A percentile compares a stretch with the other conserved stretches of the same genome.
phyloP scores from a whole-genome alignment of 202 grass and related monocot genomes.

The Digitaria exilis region DNA sequence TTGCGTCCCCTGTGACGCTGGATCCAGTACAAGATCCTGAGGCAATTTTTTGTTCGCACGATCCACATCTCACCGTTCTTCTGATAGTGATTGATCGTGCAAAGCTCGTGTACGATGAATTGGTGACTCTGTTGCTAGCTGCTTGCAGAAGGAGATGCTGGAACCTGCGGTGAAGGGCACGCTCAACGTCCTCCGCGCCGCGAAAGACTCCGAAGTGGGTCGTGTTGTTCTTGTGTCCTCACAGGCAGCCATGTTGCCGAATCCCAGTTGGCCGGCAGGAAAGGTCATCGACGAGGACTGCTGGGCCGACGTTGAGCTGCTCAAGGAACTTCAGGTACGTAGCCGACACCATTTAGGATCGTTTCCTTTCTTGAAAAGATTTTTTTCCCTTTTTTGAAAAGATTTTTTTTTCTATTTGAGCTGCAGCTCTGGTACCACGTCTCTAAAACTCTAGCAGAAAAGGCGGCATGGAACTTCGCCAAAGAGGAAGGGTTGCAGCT shows the following conservation, averaged over 20 bases:
- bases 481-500: conserved; percentile 39
- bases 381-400: neutral
- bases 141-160: conserved; percentile 57
- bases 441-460: conserved; percentile 63
- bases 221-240: conserved; percentile 62
- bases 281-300: conserved; percentile 43
- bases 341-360: neutral
- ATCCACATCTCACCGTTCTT: neutral
- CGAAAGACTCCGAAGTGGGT: conserved; percentile 41
- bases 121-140: neutral
- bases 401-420: neutral
- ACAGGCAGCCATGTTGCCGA: conserved; percentile 34
- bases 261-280: conserved; percentile 47
- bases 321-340: conserved; percentile 53
- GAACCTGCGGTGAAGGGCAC: conserved; percentile 67
- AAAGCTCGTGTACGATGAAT: no score
- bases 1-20: conserved; percentile 57
- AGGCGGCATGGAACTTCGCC: conserved; percentile 53
- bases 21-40: conserved; percentile 46
- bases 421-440: conserved; percentile 57
- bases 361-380: no score
- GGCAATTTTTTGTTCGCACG: conserved; percentile 21
- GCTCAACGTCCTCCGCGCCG: conserved; percentile 61
- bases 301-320: conserved; percentile 54
- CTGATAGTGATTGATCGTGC: no score